Conservation (phyloP, 495 filamentous ascomycete genomes). For the Aspergillus ellipticus region DNA sequence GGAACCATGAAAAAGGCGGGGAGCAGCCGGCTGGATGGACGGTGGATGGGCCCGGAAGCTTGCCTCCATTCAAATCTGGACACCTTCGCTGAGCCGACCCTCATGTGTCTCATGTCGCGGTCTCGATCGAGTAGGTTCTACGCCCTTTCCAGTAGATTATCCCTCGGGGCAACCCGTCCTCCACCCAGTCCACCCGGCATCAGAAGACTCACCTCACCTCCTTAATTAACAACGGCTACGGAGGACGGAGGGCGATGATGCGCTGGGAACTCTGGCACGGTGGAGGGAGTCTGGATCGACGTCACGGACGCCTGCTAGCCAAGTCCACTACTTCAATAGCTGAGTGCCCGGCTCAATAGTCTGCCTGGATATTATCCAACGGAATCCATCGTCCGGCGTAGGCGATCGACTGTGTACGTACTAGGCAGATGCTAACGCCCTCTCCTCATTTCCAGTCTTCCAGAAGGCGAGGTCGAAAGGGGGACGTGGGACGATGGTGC, state of each 20-base stretch:
- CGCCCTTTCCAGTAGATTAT: no score
- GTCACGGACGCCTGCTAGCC: constrained; percentile 10
- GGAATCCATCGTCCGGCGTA: background rate
- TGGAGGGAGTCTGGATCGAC: constrained; percentile 9
- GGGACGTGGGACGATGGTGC: background rate
- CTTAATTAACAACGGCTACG: background rate
- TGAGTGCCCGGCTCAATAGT: constrained; percentile 17
- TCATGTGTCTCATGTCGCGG: background rate
- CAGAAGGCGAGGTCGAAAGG: background rate
- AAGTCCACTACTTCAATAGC: constrained; percentile 15
- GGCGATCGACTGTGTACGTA: background rate
- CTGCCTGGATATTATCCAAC: background rate
- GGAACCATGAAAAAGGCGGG: constrained; percentile 14
- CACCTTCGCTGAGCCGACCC: background rate
- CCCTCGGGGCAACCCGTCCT: no score
- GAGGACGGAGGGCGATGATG: background rate
- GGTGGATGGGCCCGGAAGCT: background rate
- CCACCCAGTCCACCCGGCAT: background rate
- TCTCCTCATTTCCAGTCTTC: background rate
- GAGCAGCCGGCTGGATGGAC: constrained; percentile 1
- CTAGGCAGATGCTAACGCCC: background rate
- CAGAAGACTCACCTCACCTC: background rate
- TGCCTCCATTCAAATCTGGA: background rate
- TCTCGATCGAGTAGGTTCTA: no score
- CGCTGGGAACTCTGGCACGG: background rate